Base-by-base conservation (phyloP, 805 yeast genomes). In the Helenozyma rhizophorensis region DNA sequence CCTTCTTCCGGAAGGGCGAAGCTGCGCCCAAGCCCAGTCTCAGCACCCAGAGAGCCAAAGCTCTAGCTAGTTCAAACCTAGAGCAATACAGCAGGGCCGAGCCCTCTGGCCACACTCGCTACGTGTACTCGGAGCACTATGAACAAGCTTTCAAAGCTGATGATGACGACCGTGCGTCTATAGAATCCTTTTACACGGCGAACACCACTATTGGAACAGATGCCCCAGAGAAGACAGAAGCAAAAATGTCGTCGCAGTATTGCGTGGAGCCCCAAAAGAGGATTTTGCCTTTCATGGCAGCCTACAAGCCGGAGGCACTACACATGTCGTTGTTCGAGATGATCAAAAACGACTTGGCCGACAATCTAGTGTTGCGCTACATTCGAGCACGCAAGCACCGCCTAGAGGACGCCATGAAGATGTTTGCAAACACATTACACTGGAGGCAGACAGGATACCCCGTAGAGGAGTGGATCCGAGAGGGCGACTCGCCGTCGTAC, bases 381-480 rank as follows among this genome's bases (percentile, higher is more conserved):
- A 60, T 85, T 16, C 72, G 95, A 47, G 96, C 96, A 23, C 78
- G 96, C 60, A 87, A 87, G 60, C 87, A 87, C 80, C 77, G 83
- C 43, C 68, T 79, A 14, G 80, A 77, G 45, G 75, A 78, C 50
- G 70, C 87, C 0, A 54, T 84, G 36, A 64, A 66, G 14, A 87
- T 88, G 95, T 51, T 86, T 31, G 68, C 80, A n/a, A 67, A 72
- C 40, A 80, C 94, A 5, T 55, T 86, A 45, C 68, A 73, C 40
- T 89, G 96, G 95, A 77, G 97, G 53, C 42, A 65, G 11, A 67
- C 70, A 25, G 83, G 75, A 40, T 68, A 70, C 35, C 64, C 76
- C 6, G 39, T 45, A 19, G 87, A 85, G 48, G 60, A 72, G 11
- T 53, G 86, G 42, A 48, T 85, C n/a, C 51, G 61, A 28, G 77